A percentile compares a stretch with the other conserved stretches of the same genome.
Evolutionary conservation across 31 red algal genomes (phyloP).

Genomic region (Asparagopsis taxiformis): DNA sequence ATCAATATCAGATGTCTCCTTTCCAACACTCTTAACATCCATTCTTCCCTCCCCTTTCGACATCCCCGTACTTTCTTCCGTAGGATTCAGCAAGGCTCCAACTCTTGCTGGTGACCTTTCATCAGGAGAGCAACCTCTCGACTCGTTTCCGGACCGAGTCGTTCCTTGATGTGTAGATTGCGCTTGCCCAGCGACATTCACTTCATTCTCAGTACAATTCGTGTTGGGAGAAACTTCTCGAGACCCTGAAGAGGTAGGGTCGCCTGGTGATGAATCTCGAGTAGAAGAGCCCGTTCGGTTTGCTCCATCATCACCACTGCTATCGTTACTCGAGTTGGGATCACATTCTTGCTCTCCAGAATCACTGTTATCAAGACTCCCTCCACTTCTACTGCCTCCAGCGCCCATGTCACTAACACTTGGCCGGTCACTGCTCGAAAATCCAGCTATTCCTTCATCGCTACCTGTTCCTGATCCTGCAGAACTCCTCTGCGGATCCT

Average conservation of each 20-base stretch:
- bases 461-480: conserved; percentile 26
- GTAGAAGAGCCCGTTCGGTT: conserved; percentile 12
- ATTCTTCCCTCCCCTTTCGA: background rate
- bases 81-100: background rate
- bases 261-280: conserved; percentile 31
- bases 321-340: conserved; percentile 62
- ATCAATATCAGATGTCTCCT: background rate
- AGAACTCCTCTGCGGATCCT: conserved; percentile 36
- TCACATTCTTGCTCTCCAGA: conserved; percentile 38
- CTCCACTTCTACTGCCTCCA: conserved; percentile 55
- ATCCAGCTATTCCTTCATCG: conserved; percentile 45
- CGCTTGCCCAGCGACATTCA: background rate
- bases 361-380: conserved; percentile 52
- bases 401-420: conserved; percentile 30
- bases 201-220: background rate
- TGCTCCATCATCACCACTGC: conserved; percentile 39
- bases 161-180: background rate
- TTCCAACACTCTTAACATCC: background rate
- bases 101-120: background rate
- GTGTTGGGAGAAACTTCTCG: conserved; percentile 38
- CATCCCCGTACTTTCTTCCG: background rate
- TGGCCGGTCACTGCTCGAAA: conserved; percentile 39
- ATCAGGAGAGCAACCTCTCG: background rate
- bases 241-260: conserved; percentile 36
- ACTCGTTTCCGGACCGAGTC: background rate